Conservation (phyloP, 2,329 filamentous ascomycete genomes). For the Talaromyces marneffei region DNA sequence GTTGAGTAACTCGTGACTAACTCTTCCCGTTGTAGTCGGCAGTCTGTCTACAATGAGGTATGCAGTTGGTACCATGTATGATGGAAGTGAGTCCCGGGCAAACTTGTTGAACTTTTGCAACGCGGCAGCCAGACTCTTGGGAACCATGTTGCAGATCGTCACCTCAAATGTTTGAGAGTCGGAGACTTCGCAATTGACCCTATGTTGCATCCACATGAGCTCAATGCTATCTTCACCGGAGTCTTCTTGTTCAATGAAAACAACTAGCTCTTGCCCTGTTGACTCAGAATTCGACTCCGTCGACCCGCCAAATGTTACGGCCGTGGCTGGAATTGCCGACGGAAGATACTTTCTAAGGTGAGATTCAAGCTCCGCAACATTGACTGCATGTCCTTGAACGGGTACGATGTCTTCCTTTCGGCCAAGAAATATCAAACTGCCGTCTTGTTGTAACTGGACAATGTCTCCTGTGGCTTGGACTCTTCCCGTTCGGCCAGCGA, state of each 20-base stretch:
- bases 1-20: neutral
- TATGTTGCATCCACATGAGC: constrained; percentile 22
- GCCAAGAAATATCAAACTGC: constrained; percentile 28
- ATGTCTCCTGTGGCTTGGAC: constrained; percentile 29
- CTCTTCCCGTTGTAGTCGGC: constrained; percentile 20
- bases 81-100: constrained; percentile 32
- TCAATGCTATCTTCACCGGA: constrained; percentile 23
- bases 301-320: neutral
- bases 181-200: constrained; percentile 19
- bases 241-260: constrained; percentile 31
- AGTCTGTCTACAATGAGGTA: constrained; percentile 41
- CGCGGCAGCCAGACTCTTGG: constrained; percentile 28
- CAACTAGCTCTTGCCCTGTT: neutral
- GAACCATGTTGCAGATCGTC: constrained; percentile 17
- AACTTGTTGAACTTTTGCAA: constrained; percentile 40
- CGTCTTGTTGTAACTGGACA: constrained; percentile 31
- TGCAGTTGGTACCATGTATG: constrained; percentile 40
- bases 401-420: constrained; percentile 28
- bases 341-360: constrained; percentile 35
- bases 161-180: constrained; percentile 13
- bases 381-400: constrained; percentile 35
- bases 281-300: neutral
- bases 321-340: constrained; percentile 19
- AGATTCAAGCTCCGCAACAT: constrained; percentile 37
- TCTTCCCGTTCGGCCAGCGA: constrained; percentile 3